Conservation (phyloP, 495 filamentous ascomycete species). For the Podospora appendiculata region DNA sequence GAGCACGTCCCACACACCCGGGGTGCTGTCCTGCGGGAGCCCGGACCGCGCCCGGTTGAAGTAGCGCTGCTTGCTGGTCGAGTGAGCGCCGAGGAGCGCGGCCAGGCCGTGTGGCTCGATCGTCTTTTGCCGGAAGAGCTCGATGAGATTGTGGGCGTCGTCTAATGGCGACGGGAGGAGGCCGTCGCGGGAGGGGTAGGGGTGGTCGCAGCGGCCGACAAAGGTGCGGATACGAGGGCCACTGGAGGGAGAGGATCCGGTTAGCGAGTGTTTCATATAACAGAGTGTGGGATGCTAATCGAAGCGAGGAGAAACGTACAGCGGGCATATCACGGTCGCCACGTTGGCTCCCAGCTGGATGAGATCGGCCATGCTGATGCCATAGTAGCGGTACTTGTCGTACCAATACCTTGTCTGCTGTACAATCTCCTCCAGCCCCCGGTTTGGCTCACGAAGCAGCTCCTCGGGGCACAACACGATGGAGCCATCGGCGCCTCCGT, state of each 20-base stretch:
- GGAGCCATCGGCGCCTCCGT: constrained; percentile 33
- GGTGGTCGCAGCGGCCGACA: constrained; percentile 22
- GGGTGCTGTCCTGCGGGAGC: constrained; percentile 30
- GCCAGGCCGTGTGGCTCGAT: constrained; percentile 37
- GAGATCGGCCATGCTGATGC: constrained; percentile 32
- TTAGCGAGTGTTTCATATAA: neutral
- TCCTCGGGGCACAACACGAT: constrained; percentile 26
- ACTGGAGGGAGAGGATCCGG: neutral
- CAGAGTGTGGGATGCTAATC: neutral
- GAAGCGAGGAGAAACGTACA: constrained; percentile 5
- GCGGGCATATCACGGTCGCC: constrained; percentile 30
- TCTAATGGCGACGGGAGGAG: constrained; percentile 19
- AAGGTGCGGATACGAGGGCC: constrained; percentile 30
- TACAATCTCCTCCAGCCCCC: constrained; percentile 24
- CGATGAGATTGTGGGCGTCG: constrained; percentile 19
- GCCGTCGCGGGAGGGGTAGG: constrained; percentile 12
- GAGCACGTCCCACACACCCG: constrained; percentile 27
- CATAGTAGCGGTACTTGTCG: constrained; percentile 20
- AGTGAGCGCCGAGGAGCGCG: constrained; percentile 45
- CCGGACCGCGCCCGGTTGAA: constrained; percentile 25
- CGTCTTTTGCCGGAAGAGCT: constrained; percentile 41
- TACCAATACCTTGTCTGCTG: constrained; percentile 22
- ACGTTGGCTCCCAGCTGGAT: constrained; percentile 31
- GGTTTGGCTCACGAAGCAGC: constrained; percentile 19
- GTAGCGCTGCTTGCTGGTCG: constrained; percentile 35